Evolutionary conservation across 2,329 filamentous ascomycete species (phyloP), one percentile per base, ranked within the genome.

Genomic region (Ustulina deusta): DNA sequence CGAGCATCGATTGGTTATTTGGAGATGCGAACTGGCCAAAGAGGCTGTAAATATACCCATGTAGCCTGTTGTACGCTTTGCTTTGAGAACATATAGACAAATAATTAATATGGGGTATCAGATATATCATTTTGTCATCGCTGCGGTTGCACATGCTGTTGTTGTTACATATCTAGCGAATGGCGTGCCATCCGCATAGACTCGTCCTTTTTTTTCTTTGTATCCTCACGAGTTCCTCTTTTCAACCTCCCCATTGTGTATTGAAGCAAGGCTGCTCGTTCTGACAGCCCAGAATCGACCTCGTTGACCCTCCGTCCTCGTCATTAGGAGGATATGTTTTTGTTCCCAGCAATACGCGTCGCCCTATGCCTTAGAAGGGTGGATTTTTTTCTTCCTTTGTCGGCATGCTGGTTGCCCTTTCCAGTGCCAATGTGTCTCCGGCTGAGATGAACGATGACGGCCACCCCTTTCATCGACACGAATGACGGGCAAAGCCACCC

Each of bases 1-100:
- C 25, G 11, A 46, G 52, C 29, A 27, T 38, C 34, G 34, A 20
- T 34, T 32, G 52, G 46, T 48, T 51, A 42, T 3, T 52, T n/a
- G 3, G 60, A 36, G 15, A 40, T 46, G 40, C 20, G 44, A 20
- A 34, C 42, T 38, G 40, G 56, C 6, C 22, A 44, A 36, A 57
- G 44, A 44, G 11, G 44, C 55, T 68, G 65, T 68, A 68, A n/a
- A n/a, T 57, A 68, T 68, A 68, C 65, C 65, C 55, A 60, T 61
- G 51, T 61, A 61, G 56, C 42, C 52, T 5, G 3, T 38, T 52
- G 5, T 15, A 9, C 15, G 10, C 15, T 34, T 25, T 34, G 13
- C 15, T n/a, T 11, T 2, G 11, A n/a, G 27, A 32, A 20, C 10
- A n/a, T 17, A 3, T 7, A 7, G 2, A 49, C 3, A 17, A 17